These are phyloP conservation scores for Claviceps quebecensis DNA, from an alignment of 2,329 filamentous ascomycete species.

Conservation along the genomic window DNA sequence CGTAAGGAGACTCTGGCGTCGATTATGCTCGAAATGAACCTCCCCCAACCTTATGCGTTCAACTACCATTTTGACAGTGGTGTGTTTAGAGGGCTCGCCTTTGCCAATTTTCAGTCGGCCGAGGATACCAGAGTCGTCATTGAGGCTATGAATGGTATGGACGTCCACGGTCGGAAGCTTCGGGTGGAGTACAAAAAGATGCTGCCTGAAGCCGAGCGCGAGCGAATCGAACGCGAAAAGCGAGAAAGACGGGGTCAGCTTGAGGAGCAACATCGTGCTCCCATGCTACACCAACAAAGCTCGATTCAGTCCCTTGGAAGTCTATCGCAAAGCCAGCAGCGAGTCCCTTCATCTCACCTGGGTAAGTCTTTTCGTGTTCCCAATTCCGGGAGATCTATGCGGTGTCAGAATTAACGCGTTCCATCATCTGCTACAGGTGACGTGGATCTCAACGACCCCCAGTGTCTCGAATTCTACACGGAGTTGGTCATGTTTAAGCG, in stretches of 20 bases:
- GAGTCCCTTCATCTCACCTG: conserved; percentile 27
- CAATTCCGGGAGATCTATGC: not conserved
- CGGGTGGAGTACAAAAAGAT: conserved; percentile 99
- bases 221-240: conserved; percentile 95
- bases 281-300: conserved; percentile 67
- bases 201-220: conserved; percentile 85
- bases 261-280: conserved; percentile 82
- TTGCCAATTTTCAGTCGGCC: conserved; percentile 94
- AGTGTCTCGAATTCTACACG: conserved; percentile 77
- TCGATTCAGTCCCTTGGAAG: conserved; percentile 69
- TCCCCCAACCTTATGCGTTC: conserved; percentile 94
- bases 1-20: conserved; percentile 90
- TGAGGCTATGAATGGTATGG: conserved; percentile 86
- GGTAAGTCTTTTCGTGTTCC: conserved; percentile 17
- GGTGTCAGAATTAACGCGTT: not conserved
- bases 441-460: conserved; percentile 82
- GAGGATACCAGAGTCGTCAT: conserved; percentile 91
- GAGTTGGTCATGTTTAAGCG: conserved; percentile 82
- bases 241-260: conserved; percentile 88
- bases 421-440: conserved; percentile 30
- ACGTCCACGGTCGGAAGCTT: conserved; percentile 85
- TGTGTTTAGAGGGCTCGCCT: conserved; percentile 88
- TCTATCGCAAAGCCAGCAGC: conserved; percentile 48
- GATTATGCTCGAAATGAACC: conserved; percentile 85
- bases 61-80: conserved; percentile 99